phyloP scores from a whole-genome alignment of 805 yeast species.

The Phaffomyces antillensis region DNA sequence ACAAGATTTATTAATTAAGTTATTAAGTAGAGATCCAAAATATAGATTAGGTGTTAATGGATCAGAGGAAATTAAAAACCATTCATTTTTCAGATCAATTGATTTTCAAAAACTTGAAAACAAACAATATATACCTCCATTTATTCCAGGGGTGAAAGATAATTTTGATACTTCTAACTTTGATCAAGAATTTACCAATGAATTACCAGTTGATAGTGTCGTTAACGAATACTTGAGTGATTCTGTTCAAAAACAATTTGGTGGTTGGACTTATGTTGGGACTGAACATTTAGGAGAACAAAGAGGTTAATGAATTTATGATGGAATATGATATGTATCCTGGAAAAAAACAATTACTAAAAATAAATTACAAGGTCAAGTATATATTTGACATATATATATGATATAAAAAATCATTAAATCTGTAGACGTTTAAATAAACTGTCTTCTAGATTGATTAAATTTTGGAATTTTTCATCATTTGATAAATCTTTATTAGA shows the following conservation, averaged over 20 bases:
- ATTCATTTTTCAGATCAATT: slow-evolving; percentile 79
- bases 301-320: background rate
- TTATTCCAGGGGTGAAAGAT: slow-evolving; percentile 82
- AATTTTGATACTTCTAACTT: slow-evolving; percentile 89
- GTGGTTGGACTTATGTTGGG: slow-evolving; percentile 97
- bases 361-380: too few relatives aligned
- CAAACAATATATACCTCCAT: slow-evolving; percentile 93
- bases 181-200: slow-evolving; percentile 86
- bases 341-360: too few relatives aligned
- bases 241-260: slow-evolving; percentile 95
- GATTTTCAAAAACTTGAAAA: slow-evolving; percentile 80
- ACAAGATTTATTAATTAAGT: slow-evolving; percentile 63
- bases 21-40: slow-evolving; percentile 80
- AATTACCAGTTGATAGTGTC: slow-evolving; percentile 90
- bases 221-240: slow-evolving; percentile 89
- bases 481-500: slow-evolving; percentile 3
- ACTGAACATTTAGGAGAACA: slow-evolving; percentile 37
- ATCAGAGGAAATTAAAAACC: slow-evolving; percentile 76
- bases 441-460: slow-evolving; percentile 6
- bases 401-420: background rate
- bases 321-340: background rate
- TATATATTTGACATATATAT: background rate
- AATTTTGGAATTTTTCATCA: slow-evolving; percentile 3
- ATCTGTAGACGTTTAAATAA: slow-evolving; percentile 5
- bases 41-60: slow-evolving; percentile 73